Percentiles rank a stretch among this genome's conserved stretches.
phyloP scores from a whole-genome alignment of 2,329 filamentous ascomycete genomes.

The Epichloe brachyelytri region DNA sequence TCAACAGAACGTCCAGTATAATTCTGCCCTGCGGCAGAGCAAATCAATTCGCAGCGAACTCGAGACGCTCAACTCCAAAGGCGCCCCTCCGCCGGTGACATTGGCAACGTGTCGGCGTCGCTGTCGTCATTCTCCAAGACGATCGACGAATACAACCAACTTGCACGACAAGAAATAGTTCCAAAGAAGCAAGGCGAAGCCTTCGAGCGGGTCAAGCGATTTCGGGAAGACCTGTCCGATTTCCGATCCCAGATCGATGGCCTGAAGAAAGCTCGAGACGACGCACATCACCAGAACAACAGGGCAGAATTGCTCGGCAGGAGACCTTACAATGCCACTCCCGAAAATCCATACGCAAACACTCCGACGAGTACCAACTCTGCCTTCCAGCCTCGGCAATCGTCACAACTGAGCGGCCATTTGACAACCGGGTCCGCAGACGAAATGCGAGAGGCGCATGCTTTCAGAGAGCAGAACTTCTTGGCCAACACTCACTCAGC shows the following conservation, averaged over 20 bases:
- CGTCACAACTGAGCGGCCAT: slow-evolving; percentile 19
- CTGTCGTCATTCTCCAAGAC: slow-evolving; percentile 74
- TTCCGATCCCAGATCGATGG: slow-evolving; percentile 67
- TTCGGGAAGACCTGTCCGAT: slow-evolving; percentile 68
- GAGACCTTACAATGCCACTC: slow-evolving; percentile 64
- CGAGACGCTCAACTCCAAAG: slow-evolving; percentile 52
- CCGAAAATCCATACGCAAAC: slow-evolving; percentile 86
- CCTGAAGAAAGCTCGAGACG: slow-evolving; percentile 66
- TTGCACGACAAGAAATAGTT: slow-evolving; percentile 81
- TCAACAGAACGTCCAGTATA: slow-evolving; percentile 66
- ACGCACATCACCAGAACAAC: slow-evolving; percentile 52
- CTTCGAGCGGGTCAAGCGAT: slow-evolving; percentile 70
- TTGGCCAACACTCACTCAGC: slow-evolving; percentile 70
- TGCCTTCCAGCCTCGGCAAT: slow-evolving; percentile 29
- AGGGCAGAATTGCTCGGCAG: slow-evolving; percentile 75
- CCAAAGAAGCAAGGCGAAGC: slow-evolving; percentile 88
- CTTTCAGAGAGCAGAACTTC: slow-evolving; percentile 81
- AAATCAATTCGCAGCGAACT: slow-evolving; percentile 68
- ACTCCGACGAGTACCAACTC: slow-evolving; percentile 19
- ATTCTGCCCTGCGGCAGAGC: slow-evolving; percentile 73
- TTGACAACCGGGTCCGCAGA: slow-evolving; percentile 39
- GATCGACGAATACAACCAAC: slow-evolving; percentile 78
- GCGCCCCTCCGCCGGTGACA: slow-evolving; percentile 41
- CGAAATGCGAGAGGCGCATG: slow-evolving; percentile 63
- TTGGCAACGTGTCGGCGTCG: slow-evolving; percentile 65